Evolutionary conservation across 371 early-diverging fungal genomes (phyloP), one percentile per base, ranked within the genome.

Genomic region (Apophysomyces sp.): DNA sequence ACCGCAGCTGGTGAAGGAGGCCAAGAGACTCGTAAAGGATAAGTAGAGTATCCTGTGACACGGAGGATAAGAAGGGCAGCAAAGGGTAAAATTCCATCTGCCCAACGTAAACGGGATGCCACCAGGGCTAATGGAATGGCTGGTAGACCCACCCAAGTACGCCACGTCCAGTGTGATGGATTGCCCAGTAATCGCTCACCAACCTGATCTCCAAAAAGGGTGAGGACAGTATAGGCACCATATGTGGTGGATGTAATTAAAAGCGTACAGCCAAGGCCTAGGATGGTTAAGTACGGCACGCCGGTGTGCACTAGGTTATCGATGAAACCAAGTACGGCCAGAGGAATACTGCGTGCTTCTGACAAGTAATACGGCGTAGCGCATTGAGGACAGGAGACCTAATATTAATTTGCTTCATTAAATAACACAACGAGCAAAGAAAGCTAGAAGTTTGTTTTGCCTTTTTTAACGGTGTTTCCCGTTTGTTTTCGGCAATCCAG

Each of bases 371-470:
- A 89, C 12, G 80, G 69, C 4, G 76, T 70, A 32, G 79, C 79
- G 64, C 90, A 89, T 52, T 88, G 89, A 16, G 90, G 89, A 57
- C 90, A 89, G 26, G 71, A 73, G 6, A 85, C 83, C 85, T 87
- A 78, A 11, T 13, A 3, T 13, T n/a, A n/a, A 37, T 37, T 37
- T n/a, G 37, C n/a, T n/a, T 37, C 37, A 39, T 41, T 36, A n/a
- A 32, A 39, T 27, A 62, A 11, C 31, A 31, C 4, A 27, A 16
- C 15, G 37, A 31, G n/a, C 40, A n/a, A 34, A 24, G 52, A 27
- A 2, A 13, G 28, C 15, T 15, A 6, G 18, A 41, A 0, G n/a
- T 27, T n/a, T 21, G 15, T 3, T 61, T 28, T 57, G 84, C 88
- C 76, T 84, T 81, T 49, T 77, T 84, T 58, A 63, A 71, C 55